Conservation (phyloP, 192 early-diverging fungal genomes). For the Rhizophagus sp. region DNA sequence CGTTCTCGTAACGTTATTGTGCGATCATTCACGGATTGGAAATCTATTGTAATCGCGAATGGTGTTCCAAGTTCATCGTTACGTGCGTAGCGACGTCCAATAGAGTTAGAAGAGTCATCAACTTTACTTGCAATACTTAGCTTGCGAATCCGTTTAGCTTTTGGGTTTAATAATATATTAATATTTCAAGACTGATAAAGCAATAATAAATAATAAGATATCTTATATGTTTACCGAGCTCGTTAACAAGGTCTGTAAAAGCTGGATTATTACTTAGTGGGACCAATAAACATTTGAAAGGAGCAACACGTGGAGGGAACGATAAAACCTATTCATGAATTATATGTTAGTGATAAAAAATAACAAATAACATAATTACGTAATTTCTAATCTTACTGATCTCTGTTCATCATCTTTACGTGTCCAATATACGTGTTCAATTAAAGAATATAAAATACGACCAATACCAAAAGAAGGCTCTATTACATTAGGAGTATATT, state of each 20-base stretch:
- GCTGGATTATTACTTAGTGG: slow-evolving; percentile 81
- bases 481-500: slow-evolving; percentile 98
- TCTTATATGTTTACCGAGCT: slow-evolving; percentile 43
- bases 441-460: slow-evolving; percentile 92
- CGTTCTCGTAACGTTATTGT: slow-evolving; percentile 97
- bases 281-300: slow-evolving; percentile 91
- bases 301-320: slow-evolving; percentile 91
- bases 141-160: slow-evolving; percentile 71
- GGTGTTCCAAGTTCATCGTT: slow-evolving; percentile 99
- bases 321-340: slow-evolving; percentile 66
- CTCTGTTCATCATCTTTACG: slow-evolving; percentile 91
- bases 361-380: no score
- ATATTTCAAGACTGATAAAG: background rate
- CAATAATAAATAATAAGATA: background rate
- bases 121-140: slow-evolving; percentile 79
- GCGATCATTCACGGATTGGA: slow-evolving; percentile 91
- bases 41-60: slow-evolving; percentile 97
- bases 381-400: slow-evolving; percentile 16
- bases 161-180: slow-evolving; percentile 27
- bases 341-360: background rate
- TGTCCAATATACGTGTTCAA: slow-evolving; percentile 93
- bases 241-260: slow-evolving; percentile 70
- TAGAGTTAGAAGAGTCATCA: slow-evolving; percentile 85
- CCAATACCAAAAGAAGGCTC: slow-evolving; percentile 99
- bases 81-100: slow-evolving; percentile 94